phyloP scores from a whole-genome alignment of 176 grass and related monocot genomes.

The Zoysia pacifica region DNA sequence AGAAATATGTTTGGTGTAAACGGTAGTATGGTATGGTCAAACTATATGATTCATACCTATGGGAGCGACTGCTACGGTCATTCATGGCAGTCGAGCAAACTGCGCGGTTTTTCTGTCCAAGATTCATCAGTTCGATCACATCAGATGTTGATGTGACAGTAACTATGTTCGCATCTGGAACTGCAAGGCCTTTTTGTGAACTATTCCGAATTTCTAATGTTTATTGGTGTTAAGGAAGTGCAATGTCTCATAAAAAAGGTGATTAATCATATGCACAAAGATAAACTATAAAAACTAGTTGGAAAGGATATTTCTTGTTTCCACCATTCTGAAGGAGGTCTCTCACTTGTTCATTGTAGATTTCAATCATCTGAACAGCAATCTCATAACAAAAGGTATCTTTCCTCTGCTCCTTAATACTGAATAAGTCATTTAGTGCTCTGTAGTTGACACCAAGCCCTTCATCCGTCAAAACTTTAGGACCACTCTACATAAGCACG shows the following conservation, averaged over 20 bases:
- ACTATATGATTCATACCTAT: constrained; percentile 46
- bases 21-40: constrained; percentile 21
- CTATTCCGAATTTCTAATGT: constrained; percentile 92
- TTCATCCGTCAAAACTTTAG: constrained; percentile 78
- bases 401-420: constrained; percentile 62
- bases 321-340: constrained; percentile 87
- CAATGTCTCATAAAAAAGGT: constrained; percentile 6
- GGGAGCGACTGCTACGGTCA: constrained; percentile 96
- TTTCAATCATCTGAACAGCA: constrained; percentile 94
- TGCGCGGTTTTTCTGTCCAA: constrained; percentile 83
- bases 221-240: constrained; percentile 58
- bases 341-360: constrained; percentile 98
- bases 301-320: constrained; percentile 95
- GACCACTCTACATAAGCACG: constrained; percentile 67
- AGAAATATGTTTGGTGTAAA: constrained; percentile 12
- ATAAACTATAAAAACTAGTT: constrained; percentile 4
- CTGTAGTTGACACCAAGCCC: constrained; percentile 89
- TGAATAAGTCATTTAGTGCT: constrained; percentile 89
- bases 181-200: constrained; percentile 73
- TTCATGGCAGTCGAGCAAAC: constrained; percentile 89
- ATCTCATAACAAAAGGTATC: constrained; percentile 83
- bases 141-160: constrained; percentile 65
- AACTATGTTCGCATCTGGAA: constrained; percentile 82
- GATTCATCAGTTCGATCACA: constrained; percentile 87
- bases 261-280: not conserved